These are phyloP conservation scores for Candida yuanshanica DNA, from an alignment of 805 yeast species.

Conservation along the genomic window DNA sequence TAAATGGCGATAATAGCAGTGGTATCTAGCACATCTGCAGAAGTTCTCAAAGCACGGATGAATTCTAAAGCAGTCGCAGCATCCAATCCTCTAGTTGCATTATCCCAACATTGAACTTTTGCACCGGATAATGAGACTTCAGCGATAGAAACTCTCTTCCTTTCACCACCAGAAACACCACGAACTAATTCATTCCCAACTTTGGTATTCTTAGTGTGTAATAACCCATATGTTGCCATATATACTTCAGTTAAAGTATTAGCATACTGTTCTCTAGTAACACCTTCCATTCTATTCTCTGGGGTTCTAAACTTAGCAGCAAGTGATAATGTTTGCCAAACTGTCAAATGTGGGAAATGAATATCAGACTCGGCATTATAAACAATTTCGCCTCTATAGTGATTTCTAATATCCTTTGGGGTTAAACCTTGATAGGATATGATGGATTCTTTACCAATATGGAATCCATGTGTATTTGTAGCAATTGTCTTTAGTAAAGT, in stretches of 20 bases:
- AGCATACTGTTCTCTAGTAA: conserved; percentile 43
- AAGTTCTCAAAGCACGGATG: conserved; percentile 46
- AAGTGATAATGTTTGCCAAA: conserved; percentile 51
- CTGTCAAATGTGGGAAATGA: conserved; percentile 59
- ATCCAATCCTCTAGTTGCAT: conserved; percentile 63
- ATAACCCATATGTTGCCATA: conserved; percentile 46
- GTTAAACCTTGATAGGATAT: conserved; percentile 47
- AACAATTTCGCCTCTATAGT: conserved; percentile 56
- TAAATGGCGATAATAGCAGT: conserved; percentile 59
- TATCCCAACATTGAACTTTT: conserved; percentile 48
- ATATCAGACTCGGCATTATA: conserved; percentile 60
- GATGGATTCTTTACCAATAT: conserved; percentile 37
- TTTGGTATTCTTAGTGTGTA: conserved; percentile 55
- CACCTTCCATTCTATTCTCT: conserved; percentile 45
- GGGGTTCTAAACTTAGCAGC: conserved; percentile 56
- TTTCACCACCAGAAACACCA: conserved; percentile 74
- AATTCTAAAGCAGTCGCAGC: conserved; percentile 58
- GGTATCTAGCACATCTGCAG: conserved; percentile 42
- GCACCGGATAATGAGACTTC: conserved; percentile 51
- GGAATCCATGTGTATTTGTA: conserved; percentile 51
- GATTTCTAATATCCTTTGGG: conserved; percentile 37
- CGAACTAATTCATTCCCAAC: conserved; percentile 64
- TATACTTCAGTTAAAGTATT: conserved; percentile 42
- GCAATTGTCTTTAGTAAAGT: conserved; percentile 54
- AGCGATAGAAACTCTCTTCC: conserved; percentile 71